Evolutionary conservation across 139 green algal species (phyloP), one percentile per base, ranked within the genome.

Genomic region (Coelastrella sp.): DNA sequence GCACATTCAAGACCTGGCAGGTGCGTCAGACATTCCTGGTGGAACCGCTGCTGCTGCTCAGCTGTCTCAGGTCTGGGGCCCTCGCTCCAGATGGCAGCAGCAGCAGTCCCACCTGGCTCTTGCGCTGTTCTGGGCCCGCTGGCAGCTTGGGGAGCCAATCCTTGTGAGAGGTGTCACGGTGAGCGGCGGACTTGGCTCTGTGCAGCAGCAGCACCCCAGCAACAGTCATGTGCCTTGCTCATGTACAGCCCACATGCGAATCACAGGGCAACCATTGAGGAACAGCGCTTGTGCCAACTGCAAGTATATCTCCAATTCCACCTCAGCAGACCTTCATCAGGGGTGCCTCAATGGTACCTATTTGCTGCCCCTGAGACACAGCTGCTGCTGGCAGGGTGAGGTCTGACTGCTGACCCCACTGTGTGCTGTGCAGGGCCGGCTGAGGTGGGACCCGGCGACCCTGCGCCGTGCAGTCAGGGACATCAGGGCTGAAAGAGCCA

Each of bases 111-210:
- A 27, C 63, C 24, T 57, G 6, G 80, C 65, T 24, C 78, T 75
- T 49, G 27, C 19, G 15, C 5, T 91, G 76, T 91, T 91, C 22
- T 91, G 87, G 87, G 22, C 75, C 85, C 86, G 90, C 11, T 96
- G 93, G 90, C 59, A 25, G 68, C 49, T 70, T 8, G 93, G 93
- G 6, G 94, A 96, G 84, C 93, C 94, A 19, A 86, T 97, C 49
- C 84, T 97, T 7, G 94, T 97, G 81, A 89, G 94, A 0, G 92
- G 59, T 72, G 25, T 65, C 59, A 70, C n/a, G 58, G 59, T 85
- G 19, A 49, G 79, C 74, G 15, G 19, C 74, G 74, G 15, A 49
- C 35, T 49, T 49, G 35, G 35, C 35, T 49, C 35, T 49, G 35
- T 49, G 35, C 35, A 49, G 35, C 35, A 49, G 35, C 35, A 49